These are phyloP conservation scores for Pichia sp. DNA, from an alignment of 1,139 yeast species.

Conservation along the genomic window DNA sequence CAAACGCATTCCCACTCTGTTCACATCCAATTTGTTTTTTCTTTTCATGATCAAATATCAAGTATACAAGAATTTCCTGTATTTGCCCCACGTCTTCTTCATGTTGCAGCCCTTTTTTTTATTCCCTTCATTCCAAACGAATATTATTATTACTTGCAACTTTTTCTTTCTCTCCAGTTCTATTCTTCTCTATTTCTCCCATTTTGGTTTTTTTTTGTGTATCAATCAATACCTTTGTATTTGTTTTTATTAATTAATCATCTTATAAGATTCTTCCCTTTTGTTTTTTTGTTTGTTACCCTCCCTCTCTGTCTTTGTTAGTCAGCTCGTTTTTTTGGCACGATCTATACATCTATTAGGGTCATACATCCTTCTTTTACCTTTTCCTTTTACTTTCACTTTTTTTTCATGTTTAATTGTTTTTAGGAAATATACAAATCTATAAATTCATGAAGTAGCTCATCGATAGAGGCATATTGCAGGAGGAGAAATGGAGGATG, in stretches of 20 bases:
- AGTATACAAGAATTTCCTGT: neutral
- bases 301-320: neutral
- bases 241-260: neutral
- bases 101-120: neutral
- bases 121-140: neutral
- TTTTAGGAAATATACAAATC: neutral
- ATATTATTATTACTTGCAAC: neutral
- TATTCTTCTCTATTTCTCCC: neutral
- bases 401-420: neutral
- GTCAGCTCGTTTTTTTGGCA: slow-evolving; percentile 2
- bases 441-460: neutral
- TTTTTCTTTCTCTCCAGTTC: neutral
- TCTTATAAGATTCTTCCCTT: neutral
- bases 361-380: neutral
- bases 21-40: neutral
- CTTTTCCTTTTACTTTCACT: neutral
- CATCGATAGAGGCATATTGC: neutral
- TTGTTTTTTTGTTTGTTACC: neutral
- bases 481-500: too few relatives aligned
- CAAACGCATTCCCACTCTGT: neutral
- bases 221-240: neutral
- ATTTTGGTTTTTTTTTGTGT: neutral
- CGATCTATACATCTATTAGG: neutral
- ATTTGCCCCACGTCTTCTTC: neutral
- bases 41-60: too few relatives aligned